Percentiles rank a stretch among this genome's conserved stretches.
Conservation (phyloP, 805 yeast genomes). For the Candida koratica region DNA sequence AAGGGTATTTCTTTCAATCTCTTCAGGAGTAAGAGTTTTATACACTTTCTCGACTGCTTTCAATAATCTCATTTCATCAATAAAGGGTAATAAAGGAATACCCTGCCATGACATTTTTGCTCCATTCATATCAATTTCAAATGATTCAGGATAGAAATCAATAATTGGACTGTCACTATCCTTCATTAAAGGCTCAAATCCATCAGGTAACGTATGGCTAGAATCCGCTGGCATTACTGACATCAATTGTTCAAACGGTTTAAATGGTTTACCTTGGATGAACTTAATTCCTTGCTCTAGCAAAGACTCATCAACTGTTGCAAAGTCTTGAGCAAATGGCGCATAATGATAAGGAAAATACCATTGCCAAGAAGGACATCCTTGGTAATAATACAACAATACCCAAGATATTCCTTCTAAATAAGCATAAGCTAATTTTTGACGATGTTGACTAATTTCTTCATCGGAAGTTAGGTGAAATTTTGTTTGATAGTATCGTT, state of each 20-base stretch:
- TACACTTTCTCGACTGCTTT: conserved; percentile 65
- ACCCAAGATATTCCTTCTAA: conserved; percentile 98
- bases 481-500: conserved; percentile 75
- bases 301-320: conserved; percentile 45
- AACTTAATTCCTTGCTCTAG: conserved; percentile 51
- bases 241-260: conserved; percentile 92
- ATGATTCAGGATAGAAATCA: conserved; percentile 87
- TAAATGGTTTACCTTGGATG: conserved; percentile 69
- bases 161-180: conserved; percentile 75
- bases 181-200: conserved; percentile 79
- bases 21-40: conserved; percentile 59
- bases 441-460: conserved; percentile 50
- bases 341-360: conserved; percentile 96
- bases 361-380: conserved; percentile 99
- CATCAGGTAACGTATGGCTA: conserved; percentile 76
- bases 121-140: conserved; percentile 92
- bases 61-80: conserved; percentile 74
- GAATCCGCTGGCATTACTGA: conserved; percentile 94
- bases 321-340: conserved; percentile 91
- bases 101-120: conserved; percentile 95
- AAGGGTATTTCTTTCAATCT: conserved; percentile 61
- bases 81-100: conserved; percentile 83
- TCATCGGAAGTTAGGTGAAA: conserved; percentile 57
- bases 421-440: conserved; percentile 64
- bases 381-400: conserved; percentile 87